A percentile compares a stretch with the other conserved stretches of the same genome.
These are phyloP conservation scores for Postia placenta DNA, from an alignment of 768 basidiomycete species.

Conservation along the genomic window DNA sequence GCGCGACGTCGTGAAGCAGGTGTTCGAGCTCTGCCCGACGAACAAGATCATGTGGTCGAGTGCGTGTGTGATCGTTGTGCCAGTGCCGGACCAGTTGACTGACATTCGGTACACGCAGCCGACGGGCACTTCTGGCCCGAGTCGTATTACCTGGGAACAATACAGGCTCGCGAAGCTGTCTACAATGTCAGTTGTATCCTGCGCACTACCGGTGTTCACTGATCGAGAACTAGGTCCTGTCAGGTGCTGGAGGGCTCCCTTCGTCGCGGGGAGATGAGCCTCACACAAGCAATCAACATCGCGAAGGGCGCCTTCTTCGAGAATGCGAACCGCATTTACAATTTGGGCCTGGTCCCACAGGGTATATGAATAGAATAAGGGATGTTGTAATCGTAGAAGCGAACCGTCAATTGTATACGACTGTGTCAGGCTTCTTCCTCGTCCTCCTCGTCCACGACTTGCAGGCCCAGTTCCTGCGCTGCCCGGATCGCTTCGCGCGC, in stretches of 20 bases:
- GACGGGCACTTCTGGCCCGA: conserved; percentile 78
- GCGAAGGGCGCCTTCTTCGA: conserved; percentile 56
- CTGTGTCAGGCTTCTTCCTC: conserved; percentile 8
- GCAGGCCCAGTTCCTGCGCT: conserved; percentile 48
- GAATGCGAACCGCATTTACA: conserved; percentile 62
- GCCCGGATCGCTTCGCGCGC: conserved; percentile 39
- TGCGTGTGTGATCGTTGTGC: conserved; percentile 25
- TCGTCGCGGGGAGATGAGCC: conserved; percentile 41
- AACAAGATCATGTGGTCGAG: conserved; percentile 83
- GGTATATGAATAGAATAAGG: background rate
- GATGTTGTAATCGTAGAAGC: background rate
- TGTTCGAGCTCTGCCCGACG: conserved; percentile 67
- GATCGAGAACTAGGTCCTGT: background rate
- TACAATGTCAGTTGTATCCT: conserved; percentile 38
- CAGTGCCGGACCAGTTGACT: background rate
- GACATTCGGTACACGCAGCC: conserved; percentile 26
- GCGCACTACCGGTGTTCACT: background rate
- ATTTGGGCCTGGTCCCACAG: conserved; percentile 38
- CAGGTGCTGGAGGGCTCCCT: conserved; percentile 57
- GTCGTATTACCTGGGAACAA: conserved; percentile 59
- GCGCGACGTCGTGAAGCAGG: conserved; percentile 47
- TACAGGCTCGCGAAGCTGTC: conserved; percentile 59
- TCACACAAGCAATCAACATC: conserved; percentile 47
- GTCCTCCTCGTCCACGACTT: conserved; percentile 42
- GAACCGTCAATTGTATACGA: background rate